These are phyloP conservation scores for Penicillium longicatenatum DNA, from an alignment of 495 filamentous ascomycete genomes.

Conservation along the genomic window DNA sequence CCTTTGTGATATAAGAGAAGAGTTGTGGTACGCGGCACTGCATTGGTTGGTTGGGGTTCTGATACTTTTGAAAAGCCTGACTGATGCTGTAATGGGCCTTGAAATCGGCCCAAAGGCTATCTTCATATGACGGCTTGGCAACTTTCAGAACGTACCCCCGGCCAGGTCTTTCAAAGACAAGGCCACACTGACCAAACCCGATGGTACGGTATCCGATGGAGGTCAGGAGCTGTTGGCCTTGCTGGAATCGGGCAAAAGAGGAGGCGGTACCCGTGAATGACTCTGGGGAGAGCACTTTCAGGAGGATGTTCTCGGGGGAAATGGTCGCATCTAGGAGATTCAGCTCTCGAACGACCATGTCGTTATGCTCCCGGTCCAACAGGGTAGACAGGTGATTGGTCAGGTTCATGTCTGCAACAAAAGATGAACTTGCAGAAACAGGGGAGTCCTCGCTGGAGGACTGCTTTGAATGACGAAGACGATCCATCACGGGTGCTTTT, in stretches of 20 bases:
- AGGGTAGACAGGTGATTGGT: slow-evolving; percentile 6
- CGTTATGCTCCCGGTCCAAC: slow-evolving; percentile 8
- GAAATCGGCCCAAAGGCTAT: slow-evolving; percentile 12
- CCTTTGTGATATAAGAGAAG: slow-evolving; percentile 15
- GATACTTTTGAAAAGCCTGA: slow-evolving; percentile 4
- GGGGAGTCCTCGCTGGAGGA: slow-evolving; percentile 7
- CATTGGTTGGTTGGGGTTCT: background rate
- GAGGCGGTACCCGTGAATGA: slow-evolving; percentile 5
- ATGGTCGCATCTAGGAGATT: background rate
- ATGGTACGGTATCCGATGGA: slow-evolving; percentile 9
- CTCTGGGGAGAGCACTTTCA: slow-evolving; percentile 7
- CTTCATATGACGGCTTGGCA: slow-evolving; percentile 9
- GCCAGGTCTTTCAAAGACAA: slow-evolving; percentile 13
- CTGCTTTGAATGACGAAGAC: too few species aligned
- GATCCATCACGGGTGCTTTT: too few species aligned
- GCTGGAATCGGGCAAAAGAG: slow-evolving; percentile 4
- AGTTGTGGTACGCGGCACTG: slow-evolving; percentile 9
- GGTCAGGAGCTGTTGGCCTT: background rate
- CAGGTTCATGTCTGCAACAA: background rate
- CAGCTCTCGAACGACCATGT: background rate
- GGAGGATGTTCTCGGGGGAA: slow-evolving; percentile 7
- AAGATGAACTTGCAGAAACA: slow-evolving; percentile 4
- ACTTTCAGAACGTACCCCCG: slow-evolving; percentile 8
- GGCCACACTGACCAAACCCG: slow-evolving; percentile 16
- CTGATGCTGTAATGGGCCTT: slow-evolving; percentile 2